Evolutionary conservation across 2,329 filamentous ascomycete species (phyloP).

Genomic region (Colletotrichum simmondsii): DNA sequence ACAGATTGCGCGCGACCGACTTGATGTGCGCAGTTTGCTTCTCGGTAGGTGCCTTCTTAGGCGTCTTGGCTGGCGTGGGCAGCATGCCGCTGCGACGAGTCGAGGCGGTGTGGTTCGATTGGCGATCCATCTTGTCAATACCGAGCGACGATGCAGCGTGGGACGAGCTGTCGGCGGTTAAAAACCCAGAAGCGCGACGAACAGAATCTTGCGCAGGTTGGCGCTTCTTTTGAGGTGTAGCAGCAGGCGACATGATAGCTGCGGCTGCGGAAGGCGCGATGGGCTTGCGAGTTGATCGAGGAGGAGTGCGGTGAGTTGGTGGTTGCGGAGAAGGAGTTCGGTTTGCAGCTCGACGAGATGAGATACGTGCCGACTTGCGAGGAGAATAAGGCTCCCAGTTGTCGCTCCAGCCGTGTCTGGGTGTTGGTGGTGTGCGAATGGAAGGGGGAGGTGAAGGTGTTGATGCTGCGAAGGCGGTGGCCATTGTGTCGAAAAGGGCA

Average conservation of each 20-base stretch:
- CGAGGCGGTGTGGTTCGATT: constrained; percentile 37
- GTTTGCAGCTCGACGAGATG: constrained; percentile 61
- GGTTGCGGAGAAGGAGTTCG: constrained; percentile 66
- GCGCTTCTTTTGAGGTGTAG: constrained; percentile 57
- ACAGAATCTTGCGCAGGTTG: constrained; percentile 57
- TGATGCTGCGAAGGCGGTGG: constrained; percentile 46
- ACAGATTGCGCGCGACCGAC: constrained; percentile 70
- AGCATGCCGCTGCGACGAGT: constrained; percentile 66
- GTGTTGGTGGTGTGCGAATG: constrained; percentile 75
- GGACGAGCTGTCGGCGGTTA: constrained; percentile 56
- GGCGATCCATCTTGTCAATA: constrained; percentile 40
- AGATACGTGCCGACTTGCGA: constrained; percentile 75
- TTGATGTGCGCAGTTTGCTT: constrained; percentile 63
- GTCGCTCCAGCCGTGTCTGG: constrained; percentile 74
- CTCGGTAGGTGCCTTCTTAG: constrained; percentile 68
- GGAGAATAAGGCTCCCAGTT: constrained; percentile 79
- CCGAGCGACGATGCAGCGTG: constrained; percentile 56
- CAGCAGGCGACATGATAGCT: constrained; percentile 40
- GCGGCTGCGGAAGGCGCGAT: constrained; percentile 37
- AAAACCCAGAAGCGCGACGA: constrained; percentile 57
- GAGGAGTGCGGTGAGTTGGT: constrained; percentile 48
- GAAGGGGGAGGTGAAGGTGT: constrained; percentile 71
- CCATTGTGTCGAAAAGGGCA: constrained; percentile 28
- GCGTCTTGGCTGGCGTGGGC: constrained; percentile 83
- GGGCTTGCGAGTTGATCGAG: constrained; percentile 46